Evolutionary conservation across 495 filamentous ascomycete species (phyloP), one percentile per base, ranked within the genome.

Genomic region (Lichenothelia convexa): DNA sequence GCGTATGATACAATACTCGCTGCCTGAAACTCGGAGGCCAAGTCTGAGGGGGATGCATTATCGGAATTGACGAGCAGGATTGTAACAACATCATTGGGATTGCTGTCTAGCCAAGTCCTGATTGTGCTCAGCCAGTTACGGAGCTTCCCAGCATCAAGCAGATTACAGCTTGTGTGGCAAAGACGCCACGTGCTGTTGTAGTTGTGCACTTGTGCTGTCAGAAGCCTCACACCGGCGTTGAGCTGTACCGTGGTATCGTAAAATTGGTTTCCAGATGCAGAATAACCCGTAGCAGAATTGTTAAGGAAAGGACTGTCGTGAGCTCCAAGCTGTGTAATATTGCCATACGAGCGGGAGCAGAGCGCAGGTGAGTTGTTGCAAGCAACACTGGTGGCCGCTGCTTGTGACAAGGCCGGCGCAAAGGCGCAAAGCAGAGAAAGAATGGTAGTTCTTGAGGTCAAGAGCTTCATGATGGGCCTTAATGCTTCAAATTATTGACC

Each of bases 351-450:
- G 44, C 64, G 64, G 38, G 54, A 56, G 61, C 72, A 77, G 18
- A 77, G 61, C 30, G 58, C 55, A 8, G 71, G 67, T 4, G 66
- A 70, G 50, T 75, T 75, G 51, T 77, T 77, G 63, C 72, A 77
- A 3, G 52, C 55, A 13, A 20, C 27, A 4, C 32, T 16, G 18
- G 38, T 9, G 32, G 32, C 18, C 7, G 17, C 9, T 13, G 24
- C 24, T n/a, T n/a, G n/a, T n/a, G n/a, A n/a, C n/a, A n/a, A n/a
- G n/a, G n/a, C n/a, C n/a, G n/a, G n/a, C n/a, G n/a, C n/a, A n/a
- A n/a, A n/a, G n/a, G n/a, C n/a, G n/a, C n/a, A n/a, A n/a, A n/a
- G n/a, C n/a, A n/a, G n/a, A n/a, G n/a, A n/a, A n/a, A n/a, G n/a
- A n/a, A n/a, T n/a, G n/a, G n/a, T n/a, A n/a, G n/a, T n/a, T n/a